Conservation (phyloP, 2,329 filamentous ascomycete genomes). For the Colletotrichum graminicola region DNA sequence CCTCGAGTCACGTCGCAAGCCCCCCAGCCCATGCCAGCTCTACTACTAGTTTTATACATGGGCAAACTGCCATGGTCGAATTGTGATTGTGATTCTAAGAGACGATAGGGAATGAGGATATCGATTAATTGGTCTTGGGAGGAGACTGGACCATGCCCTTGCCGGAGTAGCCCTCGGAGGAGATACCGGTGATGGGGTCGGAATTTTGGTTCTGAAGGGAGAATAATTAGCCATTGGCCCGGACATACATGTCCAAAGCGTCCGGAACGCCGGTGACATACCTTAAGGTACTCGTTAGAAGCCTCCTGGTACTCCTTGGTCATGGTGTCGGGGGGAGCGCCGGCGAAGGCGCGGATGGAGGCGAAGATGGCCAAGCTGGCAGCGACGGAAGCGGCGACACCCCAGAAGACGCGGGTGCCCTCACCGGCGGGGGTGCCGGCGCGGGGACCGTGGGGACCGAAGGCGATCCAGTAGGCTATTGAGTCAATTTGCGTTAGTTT, state of each 20-base stretch:
- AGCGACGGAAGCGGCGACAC: conserved; percentile 76
- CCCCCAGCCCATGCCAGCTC: conserved; percentile 48
- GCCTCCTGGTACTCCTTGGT: conserved; percentile 97
- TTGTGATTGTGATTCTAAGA: conserved; percentile 42
- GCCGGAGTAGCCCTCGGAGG: conserved; percentile 82
- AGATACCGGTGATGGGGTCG: conserved; percentile 88
- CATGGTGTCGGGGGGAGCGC: conserved; percentile 85
- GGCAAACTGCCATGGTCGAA: conserved; percentile 44
- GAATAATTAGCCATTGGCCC: conserved; percentile 25
- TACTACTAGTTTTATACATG: conserved; percentile 52
- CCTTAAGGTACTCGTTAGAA: conserved; percentile 93
- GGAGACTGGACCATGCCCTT: conserved; percentile 82
- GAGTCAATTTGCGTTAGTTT: conserved; percentile 56
- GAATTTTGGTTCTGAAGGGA: conserved; percentile 78
- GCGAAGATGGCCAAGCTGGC: conserved; percentile 80
- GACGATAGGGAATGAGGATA: conserved; percentile 39
- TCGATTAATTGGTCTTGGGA: conserved; percentile 62
- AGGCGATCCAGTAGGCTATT: conserved; percentile 98
- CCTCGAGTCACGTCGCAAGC: conserved; percentile 50
- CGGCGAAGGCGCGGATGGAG: conserved; percentile 77
- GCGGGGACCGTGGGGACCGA: conserved; percentile 95
- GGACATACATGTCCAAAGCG: neutral
- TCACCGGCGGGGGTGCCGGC: conserved; percentile 86
- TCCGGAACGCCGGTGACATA: conserved; percentile 50
- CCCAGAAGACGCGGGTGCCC: conserved; percentile 80